Base-by-base conservation (phyloP, 2,329 filamentous ascomycete genomes). In the Pseudogymnoascus sp. region DNA sequence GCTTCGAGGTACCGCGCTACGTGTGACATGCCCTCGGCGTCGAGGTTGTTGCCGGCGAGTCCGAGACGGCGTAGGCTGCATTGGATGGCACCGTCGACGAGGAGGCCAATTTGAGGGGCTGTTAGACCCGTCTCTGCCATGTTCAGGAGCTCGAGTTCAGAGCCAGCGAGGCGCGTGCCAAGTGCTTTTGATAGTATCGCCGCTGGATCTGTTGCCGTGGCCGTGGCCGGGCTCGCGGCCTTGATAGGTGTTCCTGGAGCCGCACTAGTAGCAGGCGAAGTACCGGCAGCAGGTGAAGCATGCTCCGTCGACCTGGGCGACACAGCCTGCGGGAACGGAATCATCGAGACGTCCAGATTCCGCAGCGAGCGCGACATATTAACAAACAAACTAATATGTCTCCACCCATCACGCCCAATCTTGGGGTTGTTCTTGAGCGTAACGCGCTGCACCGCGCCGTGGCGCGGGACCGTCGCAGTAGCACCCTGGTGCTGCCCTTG, bases 281-380 rank as follows among this genome's bases (percentile, higher is more conserved):
- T 63, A 10, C 69, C 59, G 16, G 64, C 66, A 5, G 65, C 43
- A 3, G 68, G 59, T 7, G 62, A 38, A 12, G 26, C 53, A 33
- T 66, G 62, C 10, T 69, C 66, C 1, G 64, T 59, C 26, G 62
- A 26, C 22, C 35, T 33, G 2, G 61, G 50, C 19, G 63, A 37
- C 26, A 63, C 40, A 41, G 72, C 60, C 50, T 78, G 77, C 2
- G 91, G 92, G 67, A 98, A 93, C 2, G 85, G 84, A 64, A 96
- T 88, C 70, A 90, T 89, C 0, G 93, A 96, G 28, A 98, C 74
- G 73, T 99, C 95, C 24, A 98, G 83, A 5, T 84, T 89, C 74
- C 92, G 93, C 63, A 99, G 80, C 0, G 92, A 92, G 66, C 87
- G 88, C 69, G 91, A 96, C 79, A 97, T 88, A 75, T 96, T 91